Conservation (phyloP, 2,329 filamentous ascomycete genomes). For the Nemania bipapillata region DNA sequence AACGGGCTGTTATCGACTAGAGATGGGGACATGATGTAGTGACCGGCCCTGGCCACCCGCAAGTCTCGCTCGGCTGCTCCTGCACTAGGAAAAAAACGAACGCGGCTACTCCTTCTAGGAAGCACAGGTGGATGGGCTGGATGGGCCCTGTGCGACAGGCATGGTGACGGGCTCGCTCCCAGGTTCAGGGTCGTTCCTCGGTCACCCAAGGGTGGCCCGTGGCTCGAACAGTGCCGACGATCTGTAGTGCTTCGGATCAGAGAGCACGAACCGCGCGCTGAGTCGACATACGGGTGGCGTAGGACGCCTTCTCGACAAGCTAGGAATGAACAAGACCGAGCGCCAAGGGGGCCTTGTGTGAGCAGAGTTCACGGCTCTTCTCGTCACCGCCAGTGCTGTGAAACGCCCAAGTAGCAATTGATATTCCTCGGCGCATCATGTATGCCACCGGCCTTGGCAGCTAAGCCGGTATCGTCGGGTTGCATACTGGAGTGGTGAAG, state of each 20-base stretch:
- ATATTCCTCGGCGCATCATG: conserved; percentile 32
- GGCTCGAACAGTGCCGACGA: neutral
- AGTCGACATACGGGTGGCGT: conserved; percentile 12
- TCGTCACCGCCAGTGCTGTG: conserved; percentile 40
- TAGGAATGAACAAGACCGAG: conserved; percentile 23
- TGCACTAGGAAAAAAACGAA: neutral
- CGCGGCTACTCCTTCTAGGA: neutral
- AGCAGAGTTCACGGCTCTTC: conserved; percentile 27
- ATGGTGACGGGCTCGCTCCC: neutral
- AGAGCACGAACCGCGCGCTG: neutral
- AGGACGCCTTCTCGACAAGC: conserved; percentile 24
- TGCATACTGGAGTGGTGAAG: conserved; percentile 11
- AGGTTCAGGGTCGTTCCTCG: conserved; percentile 1
- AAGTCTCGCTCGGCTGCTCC: conserved; percentile 8
- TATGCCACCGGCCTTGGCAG: conserved; percentile 41
- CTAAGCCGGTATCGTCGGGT: conserved; percentile 27
- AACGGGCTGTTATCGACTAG: neutral
- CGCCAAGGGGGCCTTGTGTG: conserved; percentile 36
- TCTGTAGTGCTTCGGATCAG: conserved; percentile 27
- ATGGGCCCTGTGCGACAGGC: conserved; percentile 7
- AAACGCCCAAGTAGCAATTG: conserved; percentile 34
- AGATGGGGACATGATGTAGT: conserved; percentile 7
- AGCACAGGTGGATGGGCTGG: neutral
- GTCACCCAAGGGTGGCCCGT: conserved; percentile 12
- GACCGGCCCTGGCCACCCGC: neutral